These are phyloP conservation scores for Pseudocercospora cruenta DNA, from an alignment of 2,329 filamentous ascomycete genomes.

Conservation along the genomic window DNA sequence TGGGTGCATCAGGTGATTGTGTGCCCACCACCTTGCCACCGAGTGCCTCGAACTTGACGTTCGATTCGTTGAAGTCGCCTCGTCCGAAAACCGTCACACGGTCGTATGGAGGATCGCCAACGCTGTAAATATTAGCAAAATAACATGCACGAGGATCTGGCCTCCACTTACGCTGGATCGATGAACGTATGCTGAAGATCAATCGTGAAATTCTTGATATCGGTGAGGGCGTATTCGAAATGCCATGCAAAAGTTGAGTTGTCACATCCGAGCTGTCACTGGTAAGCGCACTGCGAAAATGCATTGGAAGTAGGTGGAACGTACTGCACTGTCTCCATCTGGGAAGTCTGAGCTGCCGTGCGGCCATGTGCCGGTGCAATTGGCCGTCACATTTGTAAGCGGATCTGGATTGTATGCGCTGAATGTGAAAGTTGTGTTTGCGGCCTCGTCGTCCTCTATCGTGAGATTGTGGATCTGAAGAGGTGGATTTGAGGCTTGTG, in stretches of 20 bases:
- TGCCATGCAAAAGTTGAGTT: slow-evolving; percentile 33
- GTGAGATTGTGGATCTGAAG: slow-evolving; percentile 29
- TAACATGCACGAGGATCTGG: neutral
- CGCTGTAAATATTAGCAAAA: slow-evolving; percentile 22
- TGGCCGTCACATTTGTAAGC: slow-evolving; percentile 30
- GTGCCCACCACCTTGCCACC: slow-evolving; percentile 19
- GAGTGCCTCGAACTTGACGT: slow-evolving; percentile 17
- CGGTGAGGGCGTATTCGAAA: slow-evolving; percentile 25
- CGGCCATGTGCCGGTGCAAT: slow-evolving; percentile 32
- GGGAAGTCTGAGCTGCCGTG: slow-evolving; percentile 29
- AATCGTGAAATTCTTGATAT: slow-evolving; percentile 30
- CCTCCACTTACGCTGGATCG: slow-evolving; percentile 34
- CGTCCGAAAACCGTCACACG: slow-evolving; percentile 33
- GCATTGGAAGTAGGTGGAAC: neutral
- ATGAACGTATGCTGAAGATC: slow-evolving; percentile 33
- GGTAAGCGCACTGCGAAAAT: neutral
- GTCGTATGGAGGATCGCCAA: slow-evolving; percentile 38
- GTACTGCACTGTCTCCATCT: slow-evolving; percentile 11
- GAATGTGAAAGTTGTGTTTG: slow-evolving; percentile 34
- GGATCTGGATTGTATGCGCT: slow-evolving; percentile 36
- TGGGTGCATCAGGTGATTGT: slow-evolving; percentile 13
- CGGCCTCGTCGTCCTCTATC: slow-evolving; percentile 22
- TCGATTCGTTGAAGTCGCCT: slow-evolving; percentile 22
- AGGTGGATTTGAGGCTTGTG: slow-evolving; percentile 17
- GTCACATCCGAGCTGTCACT: slow-evolving; percentile 24